Evolutionary conservation across 2,329 filamentous ascomycete species (phyloP), one percentile per base, ranked within the genome.

Genomic region (Penicillium sp.): DNA sequence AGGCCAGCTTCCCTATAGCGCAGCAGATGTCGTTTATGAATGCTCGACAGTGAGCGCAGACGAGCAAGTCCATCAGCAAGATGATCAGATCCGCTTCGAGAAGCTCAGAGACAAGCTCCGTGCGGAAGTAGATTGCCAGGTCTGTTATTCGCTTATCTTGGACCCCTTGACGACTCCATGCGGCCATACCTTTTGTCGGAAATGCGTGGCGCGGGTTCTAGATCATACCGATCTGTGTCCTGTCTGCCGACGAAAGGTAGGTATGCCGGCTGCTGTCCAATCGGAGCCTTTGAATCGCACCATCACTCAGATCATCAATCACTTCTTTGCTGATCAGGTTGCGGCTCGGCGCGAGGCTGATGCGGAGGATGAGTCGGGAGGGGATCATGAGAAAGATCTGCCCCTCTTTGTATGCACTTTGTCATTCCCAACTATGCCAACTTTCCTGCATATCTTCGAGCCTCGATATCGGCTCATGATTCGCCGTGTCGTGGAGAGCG

Each of bases 401-500:
- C 86, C 91, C 0, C 80, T 97, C 0, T 97, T 97, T 68, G 85
- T 96, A 35, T 95, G 91, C 77, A 92, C 92, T 0, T 78, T 96
- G 9, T 86, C 91, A 0, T 94, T 95, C 68, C 93, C 93, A 0
- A 83, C 84, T 1, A 92, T 94, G 86, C 92, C 90, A 0, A 93
- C 91, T 0, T 95, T 95, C 68, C 81, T 97, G 3, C 91, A 96
- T 70, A 86, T 97, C n/a, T 97, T 96, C 72, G 93, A 97, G 75
- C 91, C 91, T n/a, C 86, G 91, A 7, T 97, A 97, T 74, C 87
- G 92, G 8, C 82, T 95, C n/a, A 95, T 97, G 92, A 89, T 97
- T 40, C 85, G 90, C 51, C 86, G 92, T 38, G 90, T 88, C 0
- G 81, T 96, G 57, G 89, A 93, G 65, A 81, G 71, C 59, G 87